These are phyloP conservation scores for Sporothrix brasiliensis DNA, from an alignment of 2,329 filamentous ascomycete species.

Conservation along the genomic window DNA sequence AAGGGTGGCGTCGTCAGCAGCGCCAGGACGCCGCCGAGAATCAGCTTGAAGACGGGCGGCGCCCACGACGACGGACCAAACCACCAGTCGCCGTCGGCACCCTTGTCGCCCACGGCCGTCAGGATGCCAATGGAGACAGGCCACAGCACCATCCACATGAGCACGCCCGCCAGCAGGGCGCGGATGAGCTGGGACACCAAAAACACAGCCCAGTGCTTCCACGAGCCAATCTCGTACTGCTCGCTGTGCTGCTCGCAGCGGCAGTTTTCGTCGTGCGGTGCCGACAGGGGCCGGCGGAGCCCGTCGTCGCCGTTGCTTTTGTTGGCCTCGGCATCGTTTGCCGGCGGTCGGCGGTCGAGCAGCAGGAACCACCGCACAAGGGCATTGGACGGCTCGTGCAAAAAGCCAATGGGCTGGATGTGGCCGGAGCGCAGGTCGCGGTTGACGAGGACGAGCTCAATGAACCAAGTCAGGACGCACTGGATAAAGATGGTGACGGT, in stretches of 20 bases:
- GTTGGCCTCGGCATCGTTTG: neutral
- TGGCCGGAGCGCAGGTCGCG: conserved; percentile 50
- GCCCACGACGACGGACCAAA: conserved; percentile 48
- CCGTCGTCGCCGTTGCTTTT: neutral
- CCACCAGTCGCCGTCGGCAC: conserved; percentile 48
- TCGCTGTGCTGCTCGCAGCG: conserved; percentile 33
- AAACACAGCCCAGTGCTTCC: conserved; percentile 43
- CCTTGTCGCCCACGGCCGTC: conserved; percentile 44
- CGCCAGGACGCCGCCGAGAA: conserved; percentile 52
- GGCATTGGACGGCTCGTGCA: conserved; percentile 42
- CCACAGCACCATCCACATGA: conserved; percentile 51
- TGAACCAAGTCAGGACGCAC: conserved; percentile 55
- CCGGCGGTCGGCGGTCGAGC: conserved; percentile 41
- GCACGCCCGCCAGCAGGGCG: conserved; percentile 44
- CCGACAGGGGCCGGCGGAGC: conserved; percentile 23
- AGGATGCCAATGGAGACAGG: conserved; percentile 50
- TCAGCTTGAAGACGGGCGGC: conserved; percentile 55
- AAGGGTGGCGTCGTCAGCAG: conserved; percentile 53
- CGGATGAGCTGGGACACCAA: conserved; percentile 45
- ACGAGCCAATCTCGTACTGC: conserved; percentile 39
- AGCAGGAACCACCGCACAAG: conserved; percentile 52
- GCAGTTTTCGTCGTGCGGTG: conserved; percentile 33
- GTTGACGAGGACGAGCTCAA: conserved; percentile 53
- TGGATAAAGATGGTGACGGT: conserved; percentile 57
- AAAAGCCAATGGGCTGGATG: conserved; percentile 54